Percentiles rank a stretch among this genome's conserved stretches.
Evolutionary conservation across 2,329 filamentous ascomycete genomes (phyloP).

Genomic region (Arthroderma sp.): DNA sequence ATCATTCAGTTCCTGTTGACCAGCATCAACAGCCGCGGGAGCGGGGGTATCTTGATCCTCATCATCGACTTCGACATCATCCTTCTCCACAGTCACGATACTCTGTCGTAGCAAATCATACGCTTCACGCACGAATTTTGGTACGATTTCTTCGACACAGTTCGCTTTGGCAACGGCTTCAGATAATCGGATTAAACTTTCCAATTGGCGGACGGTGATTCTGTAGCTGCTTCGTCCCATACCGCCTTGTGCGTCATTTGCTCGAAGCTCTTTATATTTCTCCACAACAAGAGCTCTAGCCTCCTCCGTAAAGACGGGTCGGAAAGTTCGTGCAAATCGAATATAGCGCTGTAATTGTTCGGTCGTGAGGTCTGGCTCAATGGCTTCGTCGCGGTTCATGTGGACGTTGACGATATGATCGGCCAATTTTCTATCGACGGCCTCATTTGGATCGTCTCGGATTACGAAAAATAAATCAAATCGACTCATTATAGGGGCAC

Average conservation of each 20-base stretch:
- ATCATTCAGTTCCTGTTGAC: slow-evolving; percentile 24
- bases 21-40: slow-evolving; percentile 19
- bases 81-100: slow-evolving; percentile 96
- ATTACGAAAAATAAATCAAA: slow-evolving; percentile 99
- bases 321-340: slow-evolving; percentile 87
- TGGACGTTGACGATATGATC: slow-evolving; percentile 92
- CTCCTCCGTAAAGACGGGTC: slow-evolving; percentile 78
- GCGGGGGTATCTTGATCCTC: slow-evolving; percentile 48
- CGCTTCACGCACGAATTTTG: slow-evolving; percentile 78
- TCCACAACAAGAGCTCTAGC: slow-evolving; percentile 75
- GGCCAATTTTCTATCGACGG: slow-evolving; percentile 77
- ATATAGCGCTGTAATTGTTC: slow-evolving; percentile 96
- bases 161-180: slow-evolving; percentile 98
- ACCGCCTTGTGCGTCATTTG: slow-evolving; percentile 87
- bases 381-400: slow-evolving; percentile 79
- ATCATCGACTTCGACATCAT: slow-evolving; percentile 88
- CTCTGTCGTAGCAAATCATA: slow-evolving; percentile 83
- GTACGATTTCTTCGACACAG: slow-evolving; percentile 78
- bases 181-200: slow-evolving; percentile 86
- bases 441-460: slow-evolving; percentile 89
- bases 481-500: slow-evolving; percentile 95
- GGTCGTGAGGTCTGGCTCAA: slow-evolving; percentile 86
- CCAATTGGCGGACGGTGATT: slow-evolving; percentile 91
- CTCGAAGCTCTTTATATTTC: slow-evolving; percentile 88
- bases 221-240: slow-evolving; percentile 91